phyloP scores from a whole-genome alignment of 495 filamentous ascomycete species.

The Penicillium nucicola region DNA sequence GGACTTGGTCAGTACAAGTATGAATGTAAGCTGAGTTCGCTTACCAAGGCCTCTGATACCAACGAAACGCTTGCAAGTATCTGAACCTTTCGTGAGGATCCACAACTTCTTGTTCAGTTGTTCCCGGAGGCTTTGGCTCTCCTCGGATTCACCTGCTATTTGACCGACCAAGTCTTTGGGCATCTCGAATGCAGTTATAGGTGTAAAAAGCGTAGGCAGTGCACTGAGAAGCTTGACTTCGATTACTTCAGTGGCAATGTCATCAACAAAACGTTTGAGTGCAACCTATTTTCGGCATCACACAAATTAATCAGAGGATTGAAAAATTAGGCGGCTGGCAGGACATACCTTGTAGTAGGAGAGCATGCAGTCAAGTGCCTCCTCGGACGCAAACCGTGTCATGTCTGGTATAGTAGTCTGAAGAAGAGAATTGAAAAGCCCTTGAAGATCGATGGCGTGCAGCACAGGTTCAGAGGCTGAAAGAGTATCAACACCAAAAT shows the following conservation, averaged over 20 bases:
- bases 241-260: constrained; percentile 53
- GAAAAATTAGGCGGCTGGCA: neutral
- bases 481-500: constrained; percentile 11
- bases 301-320: neutral
- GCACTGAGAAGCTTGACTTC: constrained; percentile 48
- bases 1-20: too few relatives aligned
- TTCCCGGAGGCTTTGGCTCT: constrained; percentile 43
- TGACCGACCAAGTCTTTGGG: constrained; percentile 34
- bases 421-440: constrained; percentile 17
- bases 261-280: constrained; percentile 58
- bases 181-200: constrained; percentile 36
- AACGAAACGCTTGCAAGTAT: constrained; percentile 13
- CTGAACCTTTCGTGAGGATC: constrained; percentile 37
- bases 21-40: neutral
- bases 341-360: constrained; percentile 31
- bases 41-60: constrained; percentile 19
- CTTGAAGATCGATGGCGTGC: constrained; percentile 1
- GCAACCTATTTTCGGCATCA: constrained; percentile 47
- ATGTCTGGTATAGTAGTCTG: constrained; percentile 17
- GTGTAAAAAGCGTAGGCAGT: constrained; percentile 22
- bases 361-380: constrained; percentile 28
- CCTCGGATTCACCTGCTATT: constrained; percentile 56
- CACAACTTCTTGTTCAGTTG: constrained; percentile 49
- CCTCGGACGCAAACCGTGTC: constrained; percentile 18
- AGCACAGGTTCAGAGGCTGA: constrained; percentile 2